Evolutionary conservation across 352 stramenopile species (phyloP).

Genomic region (Aphanomyces astaci): DNA sequence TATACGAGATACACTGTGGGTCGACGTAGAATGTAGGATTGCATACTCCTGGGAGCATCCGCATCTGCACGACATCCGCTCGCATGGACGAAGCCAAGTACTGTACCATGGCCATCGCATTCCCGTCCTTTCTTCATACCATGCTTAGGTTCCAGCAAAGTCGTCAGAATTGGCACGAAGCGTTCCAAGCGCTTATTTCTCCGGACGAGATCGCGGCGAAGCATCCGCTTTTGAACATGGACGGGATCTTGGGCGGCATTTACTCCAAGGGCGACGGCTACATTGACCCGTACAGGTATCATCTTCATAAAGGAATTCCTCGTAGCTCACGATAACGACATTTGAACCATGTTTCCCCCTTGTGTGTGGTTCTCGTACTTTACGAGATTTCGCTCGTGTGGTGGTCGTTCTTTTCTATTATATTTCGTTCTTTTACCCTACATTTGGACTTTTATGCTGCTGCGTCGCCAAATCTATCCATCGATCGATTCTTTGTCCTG

Average conservation of each 20-base stretch:
- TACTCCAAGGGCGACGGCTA: conserved; percentile 43
- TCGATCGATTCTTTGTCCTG: too few species aligned
- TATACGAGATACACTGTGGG: too few species aligned
- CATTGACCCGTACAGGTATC: conserved; percentile 22
- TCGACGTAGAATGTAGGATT: conserved; percentile 22
- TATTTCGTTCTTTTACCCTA: too few species aligned
- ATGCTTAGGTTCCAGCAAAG: conserved; percentile 14
- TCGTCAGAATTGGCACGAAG: conserved; percentile 22
- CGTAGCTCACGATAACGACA: too few species aligned
- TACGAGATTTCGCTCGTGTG: too few species aligned
- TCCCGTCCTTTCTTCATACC: not conserved
- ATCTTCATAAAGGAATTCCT: too few species aligned
- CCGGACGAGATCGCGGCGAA: conserved; percentile 30
- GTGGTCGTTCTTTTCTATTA: too few species aligned
- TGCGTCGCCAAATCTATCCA: too few species aligned
- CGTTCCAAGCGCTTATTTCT: conserved; percentile 27
- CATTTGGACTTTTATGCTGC: too few species aligned
- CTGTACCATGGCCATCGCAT: not conserved
- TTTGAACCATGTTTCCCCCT: too few species aligned
- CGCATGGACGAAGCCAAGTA: conserved; percentile 25
- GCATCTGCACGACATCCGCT: conserved; percentile 18
- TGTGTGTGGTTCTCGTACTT: too few species aligned
- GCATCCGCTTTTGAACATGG: conserved; percentile 38
- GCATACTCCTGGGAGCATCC: conserved; percentile 18
- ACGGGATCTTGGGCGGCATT: conserved; percentile 46